phyloP scores from a whole-genome alignment of 2,329 filamentous ascomycete genomes.

The Tolypocladium ovalisporum region DNA sequence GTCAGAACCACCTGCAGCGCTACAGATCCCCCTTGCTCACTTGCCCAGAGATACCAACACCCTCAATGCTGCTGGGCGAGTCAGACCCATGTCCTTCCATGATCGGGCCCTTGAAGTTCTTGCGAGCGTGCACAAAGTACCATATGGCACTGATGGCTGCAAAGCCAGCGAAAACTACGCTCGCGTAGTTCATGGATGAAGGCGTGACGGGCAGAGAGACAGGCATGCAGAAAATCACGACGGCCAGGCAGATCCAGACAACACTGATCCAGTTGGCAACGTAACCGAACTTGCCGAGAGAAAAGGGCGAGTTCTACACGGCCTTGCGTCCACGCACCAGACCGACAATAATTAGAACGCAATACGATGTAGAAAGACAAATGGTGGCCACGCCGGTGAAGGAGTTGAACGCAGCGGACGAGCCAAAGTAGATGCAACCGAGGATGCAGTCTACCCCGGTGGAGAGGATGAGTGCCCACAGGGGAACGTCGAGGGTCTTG shows the following conservation, averaged over 20 bases:
- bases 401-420: conserved; percentile 64
- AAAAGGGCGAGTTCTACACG: conserved; percentile 55
- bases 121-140: conserved; percentile 53
- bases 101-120: conserved; percentile 53
- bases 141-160: conserved; percentile 47
- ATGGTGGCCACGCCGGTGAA: conserved; percentile 76
- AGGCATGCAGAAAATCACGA: conserved; percentile 70
- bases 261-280: conserved; percentile 57
- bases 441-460: conserved; percentile 59
- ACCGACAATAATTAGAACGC: conserved; percentile 62
- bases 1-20: neutral
- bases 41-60: neutral
- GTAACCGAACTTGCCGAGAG: conserved; percentile 58
- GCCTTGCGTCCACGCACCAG: conserved; percentile 55
- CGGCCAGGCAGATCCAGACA: conserved; percentile 57
- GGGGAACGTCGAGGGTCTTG: conserved; percentile 54
- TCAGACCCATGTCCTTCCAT: neutral
- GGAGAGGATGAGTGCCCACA: conserved; percentile 59
- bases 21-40: neutral
- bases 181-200: conserved; percentile 56
- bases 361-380: conserved; percentile 65
- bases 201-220: conserved; percentile 46
- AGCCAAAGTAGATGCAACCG: conserved; percentile 71
- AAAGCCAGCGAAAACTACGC: conserved; percentile 56
- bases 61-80: neutral